Conservation (phyloP, 2,329 filamentous ascomycete species). For the Aspergillus viridinutans region DNA sequence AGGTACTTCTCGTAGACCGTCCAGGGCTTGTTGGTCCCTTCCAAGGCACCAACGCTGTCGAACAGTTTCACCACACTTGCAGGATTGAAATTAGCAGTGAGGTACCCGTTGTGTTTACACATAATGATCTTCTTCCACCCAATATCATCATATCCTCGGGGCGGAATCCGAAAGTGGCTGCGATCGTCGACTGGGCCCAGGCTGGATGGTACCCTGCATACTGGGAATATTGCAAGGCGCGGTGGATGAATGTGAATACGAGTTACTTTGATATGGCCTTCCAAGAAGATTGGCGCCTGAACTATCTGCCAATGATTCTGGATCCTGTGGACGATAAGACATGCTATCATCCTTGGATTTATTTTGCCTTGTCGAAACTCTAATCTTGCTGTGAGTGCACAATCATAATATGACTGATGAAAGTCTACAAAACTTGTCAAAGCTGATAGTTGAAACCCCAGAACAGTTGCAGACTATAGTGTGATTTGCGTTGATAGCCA, state of each 20-base stretch:
- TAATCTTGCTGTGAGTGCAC: background rate
- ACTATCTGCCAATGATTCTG: slow-evolving; percentile 29
- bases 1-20: slow-evolving; percentile 24
- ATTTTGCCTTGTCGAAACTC: slow-evolving; percentile 22
- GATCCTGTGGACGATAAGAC: slow-evolving; percentile 29
- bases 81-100: slow-evolving; percentile 25
- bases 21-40: slow-evolving; percentile 26
- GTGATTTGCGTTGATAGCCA: background rate
- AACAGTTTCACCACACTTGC: slow-evolving; percentile 29
- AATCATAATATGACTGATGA: background rate
- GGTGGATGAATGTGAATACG: slow-evolving; percentile 17
- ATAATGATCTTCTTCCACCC: slow-evolving; percentile 13
- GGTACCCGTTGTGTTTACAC: slow-evolving; percentile 20
- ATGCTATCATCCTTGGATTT: slow-evolving; percentile 31
- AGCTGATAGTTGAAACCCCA: background rate
- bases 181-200: slow-evolving; percentile 28
- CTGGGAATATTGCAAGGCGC: slow-evolving; percentile 30
- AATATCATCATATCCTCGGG: slow-evolving; percentile 22
- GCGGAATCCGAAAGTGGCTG: slow-evolving; percentile 20
- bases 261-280: slow-evolving; percentile 16
- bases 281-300: slow-evolving; percentile 29
- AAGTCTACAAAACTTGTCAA: background rate
- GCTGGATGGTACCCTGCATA: slow-evolving; percentile 30
- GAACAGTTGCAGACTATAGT: background rate
- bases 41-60: slow-evolving; percentile 23